phyloP scores from a whole-genome alignment of 352 stramenopile species.

The Pythium phragmitis region DNA sequence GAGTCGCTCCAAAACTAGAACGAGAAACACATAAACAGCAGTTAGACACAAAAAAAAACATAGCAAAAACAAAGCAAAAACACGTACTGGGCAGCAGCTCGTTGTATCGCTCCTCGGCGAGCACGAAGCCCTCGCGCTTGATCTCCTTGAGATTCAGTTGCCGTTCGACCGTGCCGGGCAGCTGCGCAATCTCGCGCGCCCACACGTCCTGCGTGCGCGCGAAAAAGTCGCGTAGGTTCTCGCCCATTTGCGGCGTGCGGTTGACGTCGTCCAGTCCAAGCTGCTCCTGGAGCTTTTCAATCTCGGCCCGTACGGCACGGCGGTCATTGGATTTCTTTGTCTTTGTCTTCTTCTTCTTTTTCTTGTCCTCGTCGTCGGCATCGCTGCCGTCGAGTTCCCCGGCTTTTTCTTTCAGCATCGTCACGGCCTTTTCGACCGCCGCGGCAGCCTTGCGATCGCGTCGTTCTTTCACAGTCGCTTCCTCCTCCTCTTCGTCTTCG shows the following conservation, averaged over 20 bases:
- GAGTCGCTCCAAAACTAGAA: constrained; percentile 69
- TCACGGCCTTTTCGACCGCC: constrained; percentile 46
- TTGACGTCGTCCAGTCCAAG: constrained; percentile 64
- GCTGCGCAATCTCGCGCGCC: constrained; percentile 54
- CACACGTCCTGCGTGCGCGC: constrained; percentile 77
- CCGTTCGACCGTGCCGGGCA: constrained; percentile 61
- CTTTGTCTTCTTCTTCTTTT: constrained; percentile 53
- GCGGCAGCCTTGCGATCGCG: constrained; percentile 19
- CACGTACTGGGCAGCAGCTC: constrained; percentile 69
- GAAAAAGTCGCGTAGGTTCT: constrained; percentile 88
- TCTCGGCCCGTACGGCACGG: constrained; percentile 68
- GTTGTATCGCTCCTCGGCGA: constrained; percentile 77
- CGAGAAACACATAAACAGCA: constrained; percentile 7
- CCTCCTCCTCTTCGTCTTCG: constrained; percentile 32
- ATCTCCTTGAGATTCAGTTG: constrained; percentile 85
- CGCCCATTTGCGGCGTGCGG: constrained; percentile 76
- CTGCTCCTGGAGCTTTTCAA: constrained; percentile 83
- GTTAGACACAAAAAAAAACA: too few species aligned
- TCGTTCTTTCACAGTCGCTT: constrained; percentile 26
- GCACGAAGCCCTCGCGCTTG: constrained; percentile 78
- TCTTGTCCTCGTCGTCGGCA: constrained; percentile 15
- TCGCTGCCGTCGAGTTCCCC: constrained; percentile 25
- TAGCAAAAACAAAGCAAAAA: neutral
- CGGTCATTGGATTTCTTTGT: constrained; percentile 63
- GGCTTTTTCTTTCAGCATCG: constrained; percentile 53